phyloP scores from a whole-genome alignment of 768 basidiomycete species.

The Pisolithus marmoratus region DNA sequence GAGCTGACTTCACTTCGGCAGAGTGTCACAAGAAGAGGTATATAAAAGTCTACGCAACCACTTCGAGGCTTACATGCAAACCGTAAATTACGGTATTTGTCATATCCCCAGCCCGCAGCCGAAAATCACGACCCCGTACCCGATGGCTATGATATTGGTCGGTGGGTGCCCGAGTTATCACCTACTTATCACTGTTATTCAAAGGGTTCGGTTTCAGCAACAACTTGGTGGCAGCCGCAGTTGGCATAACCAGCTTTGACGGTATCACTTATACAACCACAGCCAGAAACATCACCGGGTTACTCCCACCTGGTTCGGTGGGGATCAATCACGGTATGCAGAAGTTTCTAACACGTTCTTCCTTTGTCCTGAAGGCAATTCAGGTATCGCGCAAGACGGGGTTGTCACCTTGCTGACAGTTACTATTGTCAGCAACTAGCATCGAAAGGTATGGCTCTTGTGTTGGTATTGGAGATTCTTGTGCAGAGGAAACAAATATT shows the following conservation, averaged over 20 bases:
- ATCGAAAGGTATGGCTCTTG: background rate
- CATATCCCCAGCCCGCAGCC: constrained; percentile 16
- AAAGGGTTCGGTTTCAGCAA: constrained; percentile 23
- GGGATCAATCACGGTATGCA: constrained; percentile 52
- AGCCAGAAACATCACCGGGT: constrained; percentile 43
- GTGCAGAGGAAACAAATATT: background rate
- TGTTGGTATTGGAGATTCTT: background rate
- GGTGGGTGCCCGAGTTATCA: constrained; percentile 20
- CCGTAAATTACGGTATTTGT: no score
- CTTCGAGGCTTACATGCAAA: background rate
- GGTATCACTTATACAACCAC: constrained; percentile 45
- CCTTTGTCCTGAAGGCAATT: constrained; percentile 1
- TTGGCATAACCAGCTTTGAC: constrained; percentile 34
- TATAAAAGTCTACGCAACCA: background rate
- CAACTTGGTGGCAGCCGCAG: constrained; percentile 31
- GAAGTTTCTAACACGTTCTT: background rate
- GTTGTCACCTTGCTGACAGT: constrained; percentile 51
- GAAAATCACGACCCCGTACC: constrained; percentile 38
- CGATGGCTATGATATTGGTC: constrained; percentile 46
- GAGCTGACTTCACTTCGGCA: constrained; percentile 10
- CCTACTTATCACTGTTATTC: background rate
- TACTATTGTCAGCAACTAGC: constrained; percentile 22
- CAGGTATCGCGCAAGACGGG: constrained; percentile 58
- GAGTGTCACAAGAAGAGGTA: constrained; percentile 46
- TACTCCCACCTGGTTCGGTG: constrained; percentile 45